Percentiles rank a stretch among this genome's conserved stretches.
phyloP scores from a whole-genome alignment of 116 monocot species.

The Posidonia oceanica region DNA sequence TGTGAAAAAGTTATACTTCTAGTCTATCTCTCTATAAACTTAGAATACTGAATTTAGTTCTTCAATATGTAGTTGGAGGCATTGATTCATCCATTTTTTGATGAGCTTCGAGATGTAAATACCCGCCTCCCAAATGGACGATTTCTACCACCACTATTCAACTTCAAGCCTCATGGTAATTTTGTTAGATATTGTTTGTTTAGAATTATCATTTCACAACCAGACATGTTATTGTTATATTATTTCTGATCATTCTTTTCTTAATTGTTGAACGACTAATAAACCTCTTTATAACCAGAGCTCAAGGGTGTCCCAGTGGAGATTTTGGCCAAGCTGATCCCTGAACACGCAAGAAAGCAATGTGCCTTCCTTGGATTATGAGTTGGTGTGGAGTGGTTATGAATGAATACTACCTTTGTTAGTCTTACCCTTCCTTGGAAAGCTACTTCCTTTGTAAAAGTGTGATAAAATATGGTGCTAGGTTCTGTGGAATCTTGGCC shows the following conservation, averaged over 20 bases:
- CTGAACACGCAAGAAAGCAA: constrained; percentile 80
- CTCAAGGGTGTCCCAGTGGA: constrained; percentile 69
- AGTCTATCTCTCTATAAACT: too few relatives aligned
- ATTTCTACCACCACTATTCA: constrained; percentile 75
- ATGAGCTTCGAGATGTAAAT: constrained; percentile 72
- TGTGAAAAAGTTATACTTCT: neutral
- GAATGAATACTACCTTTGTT: neutral
- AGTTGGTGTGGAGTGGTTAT: neutral
- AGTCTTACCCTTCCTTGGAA: neutral
- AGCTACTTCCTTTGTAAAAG: neutral
- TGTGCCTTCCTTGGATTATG: constrained; percentile 60
- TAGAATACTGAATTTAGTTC: neutral
- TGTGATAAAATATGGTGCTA: neutral
- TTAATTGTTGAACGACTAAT: neutral
- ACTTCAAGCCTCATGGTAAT: constrained; percentile 86
- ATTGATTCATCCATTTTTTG: constrained; percentile 79
- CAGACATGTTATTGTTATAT: too few relatives aligned
- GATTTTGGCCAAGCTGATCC: constrained; percentile 59
- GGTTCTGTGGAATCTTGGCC: neutral
- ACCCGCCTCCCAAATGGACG: constrained; percentile 77
- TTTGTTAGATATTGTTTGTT: neutral
- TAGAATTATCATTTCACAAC: too few relatives aligned
- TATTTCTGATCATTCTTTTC: neutral
- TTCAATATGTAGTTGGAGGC: constrained; percentile 47
- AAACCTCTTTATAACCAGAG: constrained; percentile 26